phyloP scores from a whole-genome alignment of 1,139 yeast species.

The Suhomyces kunorum region DNA sequence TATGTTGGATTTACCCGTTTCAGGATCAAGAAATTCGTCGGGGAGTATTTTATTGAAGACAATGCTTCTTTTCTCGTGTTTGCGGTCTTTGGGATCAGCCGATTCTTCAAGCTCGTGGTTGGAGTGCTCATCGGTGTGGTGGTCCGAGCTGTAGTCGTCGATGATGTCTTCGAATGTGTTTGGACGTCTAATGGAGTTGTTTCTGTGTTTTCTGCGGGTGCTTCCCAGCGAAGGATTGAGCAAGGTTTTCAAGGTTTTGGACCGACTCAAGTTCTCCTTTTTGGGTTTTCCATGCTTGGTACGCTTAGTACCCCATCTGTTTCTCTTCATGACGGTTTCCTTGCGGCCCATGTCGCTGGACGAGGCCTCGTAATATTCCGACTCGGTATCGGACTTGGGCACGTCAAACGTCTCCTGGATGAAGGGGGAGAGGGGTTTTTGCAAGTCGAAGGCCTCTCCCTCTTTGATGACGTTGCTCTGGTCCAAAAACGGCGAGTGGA shows the following conservation, averaged over 20 bases:
- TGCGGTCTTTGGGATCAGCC: slow-evolving; percentile 44
- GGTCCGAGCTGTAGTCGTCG: slow-evolving; percentile 24
- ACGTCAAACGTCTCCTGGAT: slow-evolving; percentile 17
- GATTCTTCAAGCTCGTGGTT: slow-evolving; percentile 25
- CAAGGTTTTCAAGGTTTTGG: slow-evolving; percentile 46
- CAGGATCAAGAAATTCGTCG: slow-evolving; percentile 53
- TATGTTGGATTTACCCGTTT: slow-evolving; percentile 32
- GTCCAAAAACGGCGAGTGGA: slow-evolving; percentile 31
- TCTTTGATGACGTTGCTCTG: slow-evolving; percentile 23
- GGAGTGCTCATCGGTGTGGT: slow-evolving; percentile 21
- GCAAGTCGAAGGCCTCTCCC: slow-evolving; percentile 22
- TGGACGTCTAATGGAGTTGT: slow-evolving; percentile 24
- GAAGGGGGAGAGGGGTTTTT: slow-evolving; percentile 25
- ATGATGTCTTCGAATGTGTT: slow-evolving; percentile 29
- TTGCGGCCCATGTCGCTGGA: slow-evolving; percentile 11
- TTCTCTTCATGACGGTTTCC: slow-evolving; percentile 57
- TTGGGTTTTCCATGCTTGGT: slow-evolving; percentile 70
- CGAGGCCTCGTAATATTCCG: slow-evolving; percentile 10
- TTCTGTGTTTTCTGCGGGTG: slow-evolving; percentile 8
- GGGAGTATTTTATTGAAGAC: slow-evolving; percentile 76
- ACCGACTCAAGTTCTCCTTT: slow-evolving; percentile 44
- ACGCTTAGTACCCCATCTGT: slow-evolving; percentile 91
- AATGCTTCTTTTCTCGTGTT: slow-evolving; percentile 51
- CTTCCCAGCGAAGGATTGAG: slow-evolving; percentile 20
- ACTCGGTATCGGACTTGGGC: slow-evolving; percentile 11